Evolutionary conservation across 495 filamentous ascomycete genomes (phyloP).

Genomic region (Pyrenula aspistea): DNA sequence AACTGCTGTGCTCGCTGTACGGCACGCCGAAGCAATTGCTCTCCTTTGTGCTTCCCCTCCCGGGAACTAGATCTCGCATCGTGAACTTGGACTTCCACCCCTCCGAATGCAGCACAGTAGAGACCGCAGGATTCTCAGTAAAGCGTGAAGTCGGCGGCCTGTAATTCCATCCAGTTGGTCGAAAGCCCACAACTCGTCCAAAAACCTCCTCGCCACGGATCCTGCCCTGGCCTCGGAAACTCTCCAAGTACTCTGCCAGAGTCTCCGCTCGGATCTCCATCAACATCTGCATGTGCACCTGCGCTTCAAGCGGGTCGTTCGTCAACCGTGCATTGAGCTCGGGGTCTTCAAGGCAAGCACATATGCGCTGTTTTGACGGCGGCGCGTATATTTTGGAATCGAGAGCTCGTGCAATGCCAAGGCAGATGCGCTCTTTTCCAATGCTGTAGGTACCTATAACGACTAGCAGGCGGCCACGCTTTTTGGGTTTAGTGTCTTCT

Average conservation of each 20-base stretch:
- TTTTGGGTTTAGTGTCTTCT: neutral
- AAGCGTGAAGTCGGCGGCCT: conserved; percentile 53
- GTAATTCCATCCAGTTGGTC: conserved; percentile 88
- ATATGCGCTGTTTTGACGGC: conserved; percentile 70
- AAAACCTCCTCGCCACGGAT: conserved; percentile 28
- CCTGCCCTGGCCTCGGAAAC: conserved; percentile 45
- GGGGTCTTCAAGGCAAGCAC: conserved; percentile 69
- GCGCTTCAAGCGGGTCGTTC: conserved; percentile 65
- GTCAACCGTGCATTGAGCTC: conserved; percentile 71
- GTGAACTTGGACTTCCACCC: conserved; percentile 64
- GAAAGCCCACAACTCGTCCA: conserved; percentile 76
- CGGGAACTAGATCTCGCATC: conserved; percentile 53
- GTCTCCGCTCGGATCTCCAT: conserved; percentile 85
- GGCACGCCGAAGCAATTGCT: conserved; percentile 82
- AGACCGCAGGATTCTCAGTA: conserved; percentile 50
- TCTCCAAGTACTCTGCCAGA: conserved; percentile 73
- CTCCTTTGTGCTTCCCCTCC: conserved; percentile 64
- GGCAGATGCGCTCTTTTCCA: conserved; percentile 91
- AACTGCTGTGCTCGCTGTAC: conserved; percentile 90
- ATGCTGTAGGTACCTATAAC: conserved; percentile 96
- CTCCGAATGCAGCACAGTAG: conserved; percentile 56
- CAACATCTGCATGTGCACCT: conserved; percentile 94
- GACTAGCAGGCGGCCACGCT: conserved; percentile 63
- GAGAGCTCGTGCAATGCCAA: conserved; percentile 80
- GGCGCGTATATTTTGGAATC: conserved; percentile 84